Evolutionary conservation across 192 early-diverging fungal species (phyloP).

Genomic region (Backusella psychrophila): DNA sequence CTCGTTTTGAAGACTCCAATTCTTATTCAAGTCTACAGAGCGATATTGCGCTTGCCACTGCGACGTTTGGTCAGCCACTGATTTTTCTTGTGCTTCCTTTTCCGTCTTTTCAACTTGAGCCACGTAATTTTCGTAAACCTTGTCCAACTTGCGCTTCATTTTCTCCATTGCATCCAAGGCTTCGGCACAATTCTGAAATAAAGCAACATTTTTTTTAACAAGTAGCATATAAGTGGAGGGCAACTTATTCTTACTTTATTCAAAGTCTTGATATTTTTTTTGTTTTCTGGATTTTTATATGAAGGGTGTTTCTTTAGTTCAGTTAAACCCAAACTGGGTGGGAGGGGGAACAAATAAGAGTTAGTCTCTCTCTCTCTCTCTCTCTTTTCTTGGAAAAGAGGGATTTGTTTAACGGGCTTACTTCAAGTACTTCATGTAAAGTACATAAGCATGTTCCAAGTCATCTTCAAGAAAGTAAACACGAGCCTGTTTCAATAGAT

Average conservation of each 20-base stretch:
- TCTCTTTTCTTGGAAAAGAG: background rate
- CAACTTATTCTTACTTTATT: slow-evolving; percentile 28
- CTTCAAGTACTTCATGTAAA: slow-evolving; percentile 65
- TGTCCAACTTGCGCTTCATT: slow-evolving; percentile 55
- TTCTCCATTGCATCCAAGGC: slow-evolving; percentile 53
- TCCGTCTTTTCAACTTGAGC: background rate
- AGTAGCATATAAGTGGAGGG: slow-evolving; percentile 1
- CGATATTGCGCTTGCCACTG: slow-evolving; percentile 8
- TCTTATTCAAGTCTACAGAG: slow-evolving; percentile 4
- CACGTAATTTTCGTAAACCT: slow-evolving; percentile 2
- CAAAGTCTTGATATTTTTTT: slow-evolving; percentile 18
- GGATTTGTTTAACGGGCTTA: slow-evolving; percentile 19
- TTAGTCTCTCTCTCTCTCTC: background rate
- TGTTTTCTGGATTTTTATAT: slow-evolving; percentile 47
- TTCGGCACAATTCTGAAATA: slow-evolving; percentile 44
- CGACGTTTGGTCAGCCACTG: slow-evolving; percentile 1
- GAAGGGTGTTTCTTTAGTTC: slow-evolving; percentile 58
- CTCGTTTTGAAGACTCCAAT: slow-evolving; percentile 38
- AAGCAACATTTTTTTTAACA: slow-evolving; percentile 20
- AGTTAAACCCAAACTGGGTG: slow-evolving; percentile 52
- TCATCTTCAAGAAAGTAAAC: slow-evolving; percentile 66
- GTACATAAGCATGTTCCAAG: slow-evolving; percentile 64
- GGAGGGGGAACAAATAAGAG: background rate
- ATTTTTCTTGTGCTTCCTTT: background rate
- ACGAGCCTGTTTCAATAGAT: slow-evolving; percentile 47